Conservation (phyloP, 768 basidiomycete genomes). For the Omphalotus guepiniiformis region DNA sequence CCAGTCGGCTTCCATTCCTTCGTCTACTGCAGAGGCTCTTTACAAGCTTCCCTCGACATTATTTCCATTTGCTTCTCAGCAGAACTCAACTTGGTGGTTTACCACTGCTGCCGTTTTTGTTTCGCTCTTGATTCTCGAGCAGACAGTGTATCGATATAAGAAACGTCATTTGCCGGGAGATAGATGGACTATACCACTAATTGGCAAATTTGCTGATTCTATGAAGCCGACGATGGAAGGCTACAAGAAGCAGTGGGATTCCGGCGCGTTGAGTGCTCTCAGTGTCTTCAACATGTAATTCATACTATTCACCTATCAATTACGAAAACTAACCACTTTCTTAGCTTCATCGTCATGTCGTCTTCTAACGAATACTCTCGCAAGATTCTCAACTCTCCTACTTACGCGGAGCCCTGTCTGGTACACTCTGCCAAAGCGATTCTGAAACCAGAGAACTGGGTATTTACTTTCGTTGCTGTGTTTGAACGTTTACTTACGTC, state of each 20-base stretch:
- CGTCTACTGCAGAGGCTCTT: conserved; percentile 37
- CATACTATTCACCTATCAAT: not conserved
- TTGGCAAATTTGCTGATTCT: conserved; percentile 94
- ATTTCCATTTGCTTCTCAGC: conserved; percentile 29
- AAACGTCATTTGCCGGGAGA: conserved; percentile 86
- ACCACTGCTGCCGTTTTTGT: conserved; percentile 67
- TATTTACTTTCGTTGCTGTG: conserved; percentile 12
- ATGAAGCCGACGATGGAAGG: conserved; percentile 87
- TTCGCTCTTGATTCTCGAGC: conserved; percentile 80
- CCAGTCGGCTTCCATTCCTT: conserved; percentile 36
- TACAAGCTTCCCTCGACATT: conserved; percentile 43
- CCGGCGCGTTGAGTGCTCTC: conserved; percentile 80
- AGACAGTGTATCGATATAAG: conserved; percentile 83
- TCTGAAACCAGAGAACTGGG: conserved; percentile 87
- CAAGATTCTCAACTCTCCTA: conserved; percentile 94
- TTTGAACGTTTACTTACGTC: not conserved
- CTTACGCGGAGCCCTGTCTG: conserved; percentile 89
- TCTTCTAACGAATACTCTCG: conserved; percentile 90
- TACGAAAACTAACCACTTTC: conserved; percentile 1
- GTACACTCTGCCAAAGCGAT: conserved; percentile 89
- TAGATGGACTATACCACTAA: conserved; percentile 94
- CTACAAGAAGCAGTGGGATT: conserved; percentile 91
- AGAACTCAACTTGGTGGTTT: conserved; percentile 52
- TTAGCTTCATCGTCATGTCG: conserved; percentile 97
- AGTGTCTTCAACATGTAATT: conserved; percentile 96